Base-by-base conservation (phyloP, 2,329 filamentous ascomycete species). In the Microsporum canis region DNA sequence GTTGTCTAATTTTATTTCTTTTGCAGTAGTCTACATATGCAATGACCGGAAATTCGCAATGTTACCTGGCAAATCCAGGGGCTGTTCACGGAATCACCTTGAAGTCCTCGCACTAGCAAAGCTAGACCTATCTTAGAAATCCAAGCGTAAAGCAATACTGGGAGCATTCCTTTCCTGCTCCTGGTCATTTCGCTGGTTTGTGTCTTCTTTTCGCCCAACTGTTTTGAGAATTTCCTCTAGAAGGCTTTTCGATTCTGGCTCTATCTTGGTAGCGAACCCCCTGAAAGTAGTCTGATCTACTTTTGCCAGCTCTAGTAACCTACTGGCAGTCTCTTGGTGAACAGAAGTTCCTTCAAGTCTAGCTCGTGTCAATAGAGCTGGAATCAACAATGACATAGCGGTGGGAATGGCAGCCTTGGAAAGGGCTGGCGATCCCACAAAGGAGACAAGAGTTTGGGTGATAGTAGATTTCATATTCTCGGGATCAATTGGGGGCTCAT, bases 111-210 rank as follows among this genome's bases (percentile, higher is more conserved):
- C 10, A 23, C 7, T 29, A 6, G 27, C 4, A 2, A 47, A 47
- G 17, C 1, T 36, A 10, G 23, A 47, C 23, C 43, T 5, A 14
- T 17, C 8, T 31, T 65, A 89, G 80, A 99, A 97, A 73, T 96
- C 82, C 88, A 97, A 95, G 81, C 95, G 94, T 70, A 99, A 75
- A 60, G 90, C 90, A 79, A 99, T 99, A 65, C 80, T 94, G 10
- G 94, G 94, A 73, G 79, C 78, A 49, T 73, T 77, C 57, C 77
- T 76, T 56, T 77, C 76, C 57, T 84, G 84, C 62, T 78, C 76
- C 60, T 71, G 73, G 67, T 77, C 76, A 62, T 70, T 69, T 71
- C 66, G 68, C 67, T 68, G 72, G 76, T 65, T 72, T 70, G 68
- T 65, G n/a, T 65, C 60, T 36, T 66, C 65, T 27, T 80, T 77